Conservation (phyloP, 2,329 filamentous ascomycete species). For the Apiospora malaysiana region DNA sequence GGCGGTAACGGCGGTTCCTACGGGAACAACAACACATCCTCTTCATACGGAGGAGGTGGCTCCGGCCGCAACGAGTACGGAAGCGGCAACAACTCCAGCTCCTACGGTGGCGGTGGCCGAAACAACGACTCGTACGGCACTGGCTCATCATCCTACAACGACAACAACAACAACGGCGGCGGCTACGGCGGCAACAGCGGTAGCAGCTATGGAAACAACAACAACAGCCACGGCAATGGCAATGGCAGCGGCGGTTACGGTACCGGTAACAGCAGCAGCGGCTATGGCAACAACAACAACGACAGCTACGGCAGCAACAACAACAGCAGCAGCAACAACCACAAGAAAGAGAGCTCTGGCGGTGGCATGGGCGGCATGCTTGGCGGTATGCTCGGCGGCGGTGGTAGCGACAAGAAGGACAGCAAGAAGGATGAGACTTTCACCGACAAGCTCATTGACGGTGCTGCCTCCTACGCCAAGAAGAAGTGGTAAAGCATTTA, state of each 20-base stretch:
- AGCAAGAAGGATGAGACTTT: constrained; percentile 1
- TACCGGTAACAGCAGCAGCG: not conserved
- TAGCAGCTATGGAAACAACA: constrained; percentile 6
- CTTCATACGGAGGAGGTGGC: not conserved
- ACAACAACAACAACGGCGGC: not conserved
- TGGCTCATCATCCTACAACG: constrained; percentile 10
- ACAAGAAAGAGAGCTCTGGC: not conserved
- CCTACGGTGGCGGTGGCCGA: not conserved
- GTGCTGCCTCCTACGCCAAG: constrained; percentile 21
- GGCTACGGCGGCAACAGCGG: not conserved
- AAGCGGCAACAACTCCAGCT: constrained; percentile 18
- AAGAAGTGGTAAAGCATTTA: constrained; percentile 19
- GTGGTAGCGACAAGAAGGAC: not conserved
- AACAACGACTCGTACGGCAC: constrained; percentile 16
- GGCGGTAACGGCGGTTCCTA: not conserved
- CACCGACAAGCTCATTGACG: constrained; percentile 22
- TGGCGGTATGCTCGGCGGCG: constrained; percentile 10
- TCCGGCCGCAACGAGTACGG: not conserved
- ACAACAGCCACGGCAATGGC: not conserved
- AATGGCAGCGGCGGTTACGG: not conserved
- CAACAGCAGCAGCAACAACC: not conserved
- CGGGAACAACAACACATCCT: constrained; percentile 16
- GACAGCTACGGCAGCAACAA: not conserved
- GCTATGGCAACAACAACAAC: not conserved
- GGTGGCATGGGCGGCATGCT: not conserved